Conservation (phyloP, 108 stramenopile genomes). For the Cylindrotheca fusiformis region DNA sequence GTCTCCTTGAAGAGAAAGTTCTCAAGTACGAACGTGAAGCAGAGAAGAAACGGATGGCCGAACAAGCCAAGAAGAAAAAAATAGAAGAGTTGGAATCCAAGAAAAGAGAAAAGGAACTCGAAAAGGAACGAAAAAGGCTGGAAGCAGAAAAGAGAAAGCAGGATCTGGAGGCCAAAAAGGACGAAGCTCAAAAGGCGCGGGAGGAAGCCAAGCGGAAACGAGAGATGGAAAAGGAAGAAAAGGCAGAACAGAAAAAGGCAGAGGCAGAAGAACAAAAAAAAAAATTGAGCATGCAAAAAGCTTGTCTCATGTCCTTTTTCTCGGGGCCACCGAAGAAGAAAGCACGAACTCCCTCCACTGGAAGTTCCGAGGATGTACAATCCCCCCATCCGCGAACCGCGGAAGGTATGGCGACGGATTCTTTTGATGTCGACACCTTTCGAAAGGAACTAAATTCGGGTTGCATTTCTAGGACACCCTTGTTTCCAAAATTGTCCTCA, state of each 20-base stretch:
- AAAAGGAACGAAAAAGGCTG: constrained; percentile 30
- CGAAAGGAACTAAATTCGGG: constrained; percentile 34
- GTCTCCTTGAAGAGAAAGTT: constrained; percentile 74
- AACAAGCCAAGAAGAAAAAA: constrained; percentile 44
- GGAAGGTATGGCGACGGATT: neutral
- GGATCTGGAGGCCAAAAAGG: constrained; percentile 31
- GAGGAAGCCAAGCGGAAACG: constrained; percentile 40
- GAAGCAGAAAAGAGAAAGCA: constrained; percentile 44
- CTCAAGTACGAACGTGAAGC: constrained; percentile 78
- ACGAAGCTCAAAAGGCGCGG: constrained; percentile 22
- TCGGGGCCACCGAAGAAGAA: constrained; percentile 12
- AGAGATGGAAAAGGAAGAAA: constrained; percentile 31
- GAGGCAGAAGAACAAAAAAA: constrained; percentile 33
- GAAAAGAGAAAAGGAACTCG: constrained; percentile 45
- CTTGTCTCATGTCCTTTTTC: constrained; percentile 68
- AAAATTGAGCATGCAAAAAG: constrained; percentile 52
- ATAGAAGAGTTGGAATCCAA: constrained; percentile 42
- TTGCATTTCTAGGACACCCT: neutral
- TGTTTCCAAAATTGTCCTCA: constrained; percentile 20
- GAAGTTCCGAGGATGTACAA: neutral
- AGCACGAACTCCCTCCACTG: neutral
- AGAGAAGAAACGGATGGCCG: constrained; percentile 55
- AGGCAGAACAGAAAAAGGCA: constrained; percentile 17
- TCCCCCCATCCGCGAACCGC: neutral
- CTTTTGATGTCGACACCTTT: constrained; percentile 49